Evolutionary conservation across 75 land plant species (phyloP), one percentile per base, ranked within the genome.

Genomic region (Chamaecyparis obtusa): DNA sequence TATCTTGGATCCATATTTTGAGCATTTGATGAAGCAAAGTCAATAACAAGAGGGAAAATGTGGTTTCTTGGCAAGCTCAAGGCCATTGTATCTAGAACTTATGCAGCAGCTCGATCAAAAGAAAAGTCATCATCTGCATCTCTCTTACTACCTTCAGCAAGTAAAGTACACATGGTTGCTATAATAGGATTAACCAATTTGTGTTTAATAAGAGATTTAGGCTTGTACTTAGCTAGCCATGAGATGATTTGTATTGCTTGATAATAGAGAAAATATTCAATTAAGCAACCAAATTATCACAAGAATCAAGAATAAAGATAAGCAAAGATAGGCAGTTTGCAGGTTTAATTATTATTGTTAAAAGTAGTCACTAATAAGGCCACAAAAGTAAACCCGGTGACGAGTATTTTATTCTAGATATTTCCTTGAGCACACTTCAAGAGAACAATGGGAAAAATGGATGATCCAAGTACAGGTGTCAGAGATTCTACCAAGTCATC

Each of bases 401-500:
- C 99, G 95, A n/a, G 96, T 94, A 87, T 90, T 98, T 21, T 90
- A 48, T 89, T 98, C 99, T 87, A 96, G 87, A 69, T 88, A 90
- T 60, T 92, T 94, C 91, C 91, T 96, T 41, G 98, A 93, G 87
- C 92, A 91, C 72, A 98, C 99, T 92, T 98, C 99, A 87, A 98
- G 96, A 35, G 98, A 33, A 96, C 96, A 85, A 98, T 95, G 32
- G 95, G 91, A 84, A 88, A 90, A 13, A 98, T 95, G 83, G 99
- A 95, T 30, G 95, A 95, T 37, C 98, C 99, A 51, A 98, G 93
- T 55, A 98, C 92, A 76, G 99, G 98, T 30, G 97, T 97, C 74
- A 98, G 99, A 86, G 99, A 98, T 80, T 98, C 99, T 69, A 98
- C 95, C n/a, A 98, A 91, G 85, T 98, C 99, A 87, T 98, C 99